phyloP scores from a whole-genome alignment of 2,329 filamentous ascomycete species.

The Colletotrichum acutatum region DNA sequence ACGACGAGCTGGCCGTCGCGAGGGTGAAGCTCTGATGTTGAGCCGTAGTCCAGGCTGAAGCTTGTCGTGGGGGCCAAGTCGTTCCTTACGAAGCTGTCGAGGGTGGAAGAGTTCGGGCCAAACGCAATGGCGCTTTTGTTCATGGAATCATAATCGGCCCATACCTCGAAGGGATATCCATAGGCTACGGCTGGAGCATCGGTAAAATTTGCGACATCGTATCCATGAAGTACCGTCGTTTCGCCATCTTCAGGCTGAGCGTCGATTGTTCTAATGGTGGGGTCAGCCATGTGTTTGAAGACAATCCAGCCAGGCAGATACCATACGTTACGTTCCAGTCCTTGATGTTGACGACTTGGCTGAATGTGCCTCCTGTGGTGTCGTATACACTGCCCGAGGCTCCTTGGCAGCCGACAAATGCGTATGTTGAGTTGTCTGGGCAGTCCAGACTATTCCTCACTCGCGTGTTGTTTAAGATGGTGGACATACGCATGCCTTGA shows the following conservation, averaged over 20 bases:
- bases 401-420: conserved; percentile 31
- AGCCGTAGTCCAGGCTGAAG: conserved; percentile 35
- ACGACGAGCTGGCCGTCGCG: conserved; percentile 35
- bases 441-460: conserved; percentile 33
- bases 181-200: conserved; percentile 28
- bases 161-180: conserved; percentile 36
- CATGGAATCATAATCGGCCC: conserved; percentile 32
- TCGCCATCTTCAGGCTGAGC: conserved; percentile 20
- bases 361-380: conserved; percentile 22
- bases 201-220: conserved; percentile 34
- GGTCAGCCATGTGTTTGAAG: neutral
- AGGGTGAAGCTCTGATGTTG: conserved; percentile 31
- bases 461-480: conserved; percentile 32
- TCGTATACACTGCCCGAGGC: conserved; percentile 33
- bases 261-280: neutral
- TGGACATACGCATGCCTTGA: conserved; percentile 34
- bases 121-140: conserved; percentile 36
- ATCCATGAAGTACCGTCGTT: conserved; percentile 30
- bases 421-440: conserved; percentile 14
- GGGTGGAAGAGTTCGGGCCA: conserved; percentile 35
- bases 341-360: conserved; percentile 21
- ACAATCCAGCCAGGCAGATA: rapidly evolving
- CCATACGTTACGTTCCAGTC: conserved; percentile 35
- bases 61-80: conserved; percentile 17
- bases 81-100: conserved; percentile 25